Base-by-base conservation (phyloP, 805 yeast species). In the Kuraishia ogatae region DNA sequence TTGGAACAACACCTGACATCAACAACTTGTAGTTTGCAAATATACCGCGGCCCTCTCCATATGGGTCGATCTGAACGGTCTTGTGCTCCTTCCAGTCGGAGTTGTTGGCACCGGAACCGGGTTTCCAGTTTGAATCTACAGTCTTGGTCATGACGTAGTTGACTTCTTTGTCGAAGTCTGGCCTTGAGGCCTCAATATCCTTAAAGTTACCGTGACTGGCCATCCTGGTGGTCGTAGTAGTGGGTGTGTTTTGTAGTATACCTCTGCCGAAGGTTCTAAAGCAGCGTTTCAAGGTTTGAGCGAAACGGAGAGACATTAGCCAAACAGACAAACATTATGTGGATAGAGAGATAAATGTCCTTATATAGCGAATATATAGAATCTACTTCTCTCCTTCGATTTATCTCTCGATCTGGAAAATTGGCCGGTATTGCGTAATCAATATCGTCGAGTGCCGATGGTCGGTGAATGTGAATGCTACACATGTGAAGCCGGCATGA, bases 1-100 rank as follows among this genome's bases (percentile, higher is more conserved):
- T 72, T 1, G 89, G 89, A 1, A 75, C 71, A 19, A 84, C 61
- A 1, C 80, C 84, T 13, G 81, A 70, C n/a, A 73, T 73, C 28
- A 84, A 67, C 29, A 79, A 65, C 57, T 71, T 74, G 67, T 83
- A 84, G 66, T 82, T 81, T 51, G 70, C 72, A 3, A 65, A 63
- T 6, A 77, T 69, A 7, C 58, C 60, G 56, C 84, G 68, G 23
- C 68, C 71, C 47, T 67, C 71, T 1, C 58, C 75, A 56, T 62
- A 67, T 0, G 85, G 87, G 61, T 81, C 84, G 54, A 83, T 64
- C 48, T 68, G 66, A 5, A 80, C 54, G 61, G 80, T 83, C 52
- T 69, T 64, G 63, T 76, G 72, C 5, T 62, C 54, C 54, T 70
- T 67, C 84, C 84, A 80, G 15, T 67, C 73, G 22, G 69, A 69